Percentiles rank a stretch among this genome's conserved stretches.
Conservation (phyloP, 805 yeast genomes). For the Teunomyces panamensis region DNA sequence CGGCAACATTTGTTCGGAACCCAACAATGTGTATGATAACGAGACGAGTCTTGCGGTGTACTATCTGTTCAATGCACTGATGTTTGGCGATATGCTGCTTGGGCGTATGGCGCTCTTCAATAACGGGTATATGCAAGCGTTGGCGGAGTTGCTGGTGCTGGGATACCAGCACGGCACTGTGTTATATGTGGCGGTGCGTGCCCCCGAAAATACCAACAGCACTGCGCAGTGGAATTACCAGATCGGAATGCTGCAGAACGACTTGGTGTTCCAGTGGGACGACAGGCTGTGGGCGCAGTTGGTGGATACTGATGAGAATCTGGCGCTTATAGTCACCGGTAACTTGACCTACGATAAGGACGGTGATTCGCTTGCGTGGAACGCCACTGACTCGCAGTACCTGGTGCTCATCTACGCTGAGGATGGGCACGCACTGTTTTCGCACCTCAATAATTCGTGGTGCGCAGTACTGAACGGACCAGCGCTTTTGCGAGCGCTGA, state of each 20-base stretch:
- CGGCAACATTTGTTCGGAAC: conserved; percentile 45
- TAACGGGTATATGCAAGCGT: conserved; percentile 39
- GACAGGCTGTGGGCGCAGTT: conserved; percentile 50
- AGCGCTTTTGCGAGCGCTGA: conserved; percentile 19
- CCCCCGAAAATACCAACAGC: conserved; percentile 37
- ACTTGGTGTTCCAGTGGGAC: conserved; percentile 71
- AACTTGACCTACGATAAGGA: conserved; percentile 29
- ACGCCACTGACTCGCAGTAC: conserved; percentile 29
- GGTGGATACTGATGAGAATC: conserved; percentile 67
- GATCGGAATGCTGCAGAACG: conserved; percentile 62
- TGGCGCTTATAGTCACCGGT: conserved; percentile 66
- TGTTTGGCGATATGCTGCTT: conserved; percentile 27
- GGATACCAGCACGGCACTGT: conserved; percentile 10
- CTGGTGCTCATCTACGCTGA: conserved; percentile 48
- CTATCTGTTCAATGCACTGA: conserved; percentile 35
- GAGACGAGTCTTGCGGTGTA: conserved; percentile 33
- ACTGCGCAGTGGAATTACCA: conserved; percentile 57
- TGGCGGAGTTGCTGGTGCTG: conserved; percentile 31
- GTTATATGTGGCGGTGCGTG: conserved; percentile 38
- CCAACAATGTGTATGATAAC: conserved; percentile 19
- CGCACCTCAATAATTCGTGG: conserved; percentile 52
- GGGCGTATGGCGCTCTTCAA: conserved; percentile 28
- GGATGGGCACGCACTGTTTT: conserved; percentile 33
- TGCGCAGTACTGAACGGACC: conserved; percentile 68
- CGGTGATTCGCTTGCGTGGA: conserved; percentile 9